These are phyloP conservation scores for Pseudogymnoascus sp. DNA, from an alignment of 2,329 filamentous ascomycete species.

Conservation along the genomic window DNA sequence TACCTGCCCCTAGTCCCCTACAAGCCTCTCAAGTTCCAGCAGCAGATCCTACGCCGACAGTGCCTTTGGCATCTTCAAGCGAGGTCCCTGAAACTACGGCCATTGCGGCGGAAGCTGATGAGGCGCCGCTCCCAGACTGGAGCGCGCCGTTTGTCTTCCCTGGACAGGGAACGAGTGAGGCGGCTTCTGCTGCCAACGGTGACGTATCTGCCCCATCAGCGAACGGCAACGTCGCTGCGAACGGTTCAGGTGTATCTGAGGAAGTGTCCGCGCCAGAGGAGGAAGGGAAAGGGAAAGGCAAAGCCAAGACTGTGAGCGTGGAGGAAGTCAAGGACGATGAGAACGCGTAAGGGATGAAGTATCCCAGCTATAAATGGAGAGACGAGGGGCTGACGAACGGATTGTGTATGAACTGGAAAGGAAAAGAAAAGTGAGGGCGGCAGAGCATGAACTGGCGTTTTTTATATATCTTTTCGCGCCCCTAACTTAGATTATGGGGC, in stretches of 20 bases:
- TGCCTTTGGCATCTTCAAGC: background rate
- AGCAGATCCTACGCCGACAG: background rate
- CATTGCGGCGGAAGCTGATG: background rate
- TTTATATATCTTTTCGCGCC: slow-evolving; percentile 1
- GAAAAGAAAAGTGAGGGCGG: background rate
- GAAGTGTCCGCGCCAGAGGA: background rate
- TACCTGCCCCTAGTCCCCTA: background rate
- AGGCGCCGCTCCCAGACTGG: background rate
- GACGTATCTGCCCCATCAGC: background rate
- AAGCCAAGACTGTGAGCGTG: background rate
- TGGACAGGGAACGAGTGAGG: background rate
- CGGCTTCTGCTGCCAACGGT: background rate
- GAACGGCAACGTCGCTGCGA: background rate
- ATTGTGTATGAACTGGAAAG: background rate
- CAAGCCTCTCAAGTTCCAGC: background rate
- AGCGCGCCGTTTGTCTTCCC: slow-evolving; percentile 2
- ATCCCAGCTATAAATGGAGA: background rate
- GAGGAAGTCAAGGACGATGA: background rate
- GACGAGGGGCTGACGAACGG: background rate
- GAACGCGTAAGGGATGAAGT: background rate
- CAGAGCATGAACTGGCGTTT: slow-evolving; percentile 6
- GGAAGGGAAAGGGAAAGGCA: background rate
- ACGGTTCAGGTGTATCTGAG: background rate
- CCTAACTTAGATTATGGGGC: slow-evolving; percentile 3
- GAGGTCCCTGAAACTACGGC: background rate